Conservation (phyloP, 768 basidiomycete genomes). For the Boletus insuetus region DNA sequence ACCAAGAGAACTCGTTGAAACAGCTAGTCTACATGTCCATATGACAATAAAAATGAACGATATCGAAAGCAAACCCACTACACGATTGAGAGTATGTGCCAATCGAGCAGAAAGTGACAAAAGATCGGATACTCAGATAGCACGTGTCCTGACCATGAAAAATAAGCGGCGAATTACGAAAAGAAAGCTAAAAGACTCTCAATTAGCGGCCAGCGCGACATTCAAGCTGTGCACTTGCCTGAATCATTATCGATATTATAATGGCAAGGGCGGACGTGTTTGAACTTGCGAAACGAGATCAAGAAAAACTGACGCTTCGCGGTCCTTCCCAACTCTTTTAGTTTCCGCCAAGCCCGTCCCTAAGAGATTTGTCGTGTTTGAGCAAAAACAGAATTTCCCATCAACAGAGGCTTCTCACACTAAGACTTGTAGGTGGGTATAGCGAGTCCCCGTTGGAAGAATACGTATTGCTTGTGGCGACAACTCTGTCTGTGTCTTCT, state of each 20-base stretch:
- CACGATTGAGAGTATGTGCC: neutral
- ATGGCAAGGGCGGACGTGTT: constrained; percentile 20
- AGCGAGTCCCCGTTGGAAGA: constrained; percentile 8
- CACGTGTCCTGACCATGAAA: neutral
- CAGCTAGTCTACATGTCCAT: neutral
- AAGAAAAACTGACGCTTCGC: constrained; percentile 16
- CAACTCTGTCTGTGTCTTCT: constrained; percentile 2
- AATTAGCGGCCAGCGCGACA: neutral
- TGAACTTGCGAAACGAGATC: constrained; percentile 13
- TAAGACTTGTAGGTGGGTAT: constrained; percentile 4
- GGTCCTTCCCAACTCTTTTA: constrained; percentile 11
- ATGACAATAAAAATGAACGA: neutral
- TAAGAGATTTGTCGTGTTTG: neutral
- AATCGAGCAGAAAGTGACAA: neutral
- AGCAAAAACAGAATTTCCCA: neutral
- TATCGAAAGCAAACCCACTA: constrained; percentile 4
- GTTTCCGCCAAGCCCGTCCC: constrained; percentile 18
- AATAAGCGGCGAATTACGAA: constrained; percentile 1
- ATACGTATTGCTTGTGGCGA: neutral
- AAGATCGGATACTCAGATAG: neutral
- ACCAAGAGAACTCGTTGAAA: neutral
- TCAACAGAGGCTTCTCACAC: constrained; percentile 10
- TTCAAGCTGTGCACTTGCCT: constrained; percentile 11
- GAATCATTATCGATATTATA: constrained; percentile 19
- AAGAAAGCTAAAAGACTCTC: constrained; percentile 15